Evolutionary conservation across 2,329 filamentous ascomycete genomes (phyloP).

Genomic region (Penicillium sp.): DNA sequence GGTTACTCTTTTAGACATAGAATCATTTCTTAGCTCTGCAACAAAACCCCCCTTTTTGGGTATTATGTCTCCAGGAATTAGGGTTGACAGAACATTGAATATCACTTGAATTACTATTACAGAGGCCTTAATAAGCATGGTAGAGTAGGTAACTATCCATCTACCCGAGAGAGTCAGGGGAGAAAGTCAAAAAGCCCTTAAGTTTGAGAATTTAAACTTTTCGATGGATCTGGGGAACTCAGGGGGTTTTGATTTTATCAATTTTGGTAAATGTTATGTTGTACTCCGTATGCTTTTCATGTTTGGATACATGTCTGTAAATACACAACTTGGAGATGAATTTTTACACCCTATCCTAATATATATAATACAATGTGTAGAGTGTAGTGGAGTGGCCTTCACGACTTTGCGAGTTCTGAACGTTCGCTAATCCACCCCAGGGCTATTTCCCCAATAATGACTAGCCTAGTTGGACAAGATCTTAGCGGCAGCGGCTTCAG

Average conservation of each 20-base stretch:
- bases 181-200: not conserved
- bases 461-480: conserved; percentile 17
- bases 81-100: too few relatives aligned
- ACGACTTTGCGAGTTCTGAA: not conserved
- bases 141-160: too few relatives aligned
- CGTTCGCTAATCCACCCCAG: not conserved
- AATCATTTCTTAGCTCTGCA: too few relatives aligned
- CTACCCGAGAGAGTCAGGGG: not conserved
- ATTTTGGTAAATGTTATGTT: too few relatives aligned
- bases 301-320: not conserved
- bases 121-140: too few relatives aligned
- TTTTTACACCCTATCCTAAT: not conserved
- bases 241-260: not conserved
- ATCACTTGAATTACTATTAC: too few relatives aligned
- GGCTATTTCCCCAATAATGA: conserved; percentile 38
- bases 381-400: too few relatives aligned
- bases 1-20: too few relatives aligned
- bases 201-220: not conserved
- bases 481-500: conserved; percentile 58
- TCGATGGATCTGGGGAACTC: not conserved
- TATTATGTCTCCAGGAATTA: too few relatives aligned
- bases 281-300: too few relatives aligned
- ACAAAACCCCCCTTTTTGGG: too few relatives aligned
- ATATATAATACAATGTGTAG: not conserved
- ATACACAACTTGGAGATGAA: not conserved